Percentiles rank a stretch among this genome's conserved stretches.
phyloP scores from a whole-genome alignment of 2,329 filamentous ascomycete species.

The Pseudogymnoascus pannorum region DNA sequence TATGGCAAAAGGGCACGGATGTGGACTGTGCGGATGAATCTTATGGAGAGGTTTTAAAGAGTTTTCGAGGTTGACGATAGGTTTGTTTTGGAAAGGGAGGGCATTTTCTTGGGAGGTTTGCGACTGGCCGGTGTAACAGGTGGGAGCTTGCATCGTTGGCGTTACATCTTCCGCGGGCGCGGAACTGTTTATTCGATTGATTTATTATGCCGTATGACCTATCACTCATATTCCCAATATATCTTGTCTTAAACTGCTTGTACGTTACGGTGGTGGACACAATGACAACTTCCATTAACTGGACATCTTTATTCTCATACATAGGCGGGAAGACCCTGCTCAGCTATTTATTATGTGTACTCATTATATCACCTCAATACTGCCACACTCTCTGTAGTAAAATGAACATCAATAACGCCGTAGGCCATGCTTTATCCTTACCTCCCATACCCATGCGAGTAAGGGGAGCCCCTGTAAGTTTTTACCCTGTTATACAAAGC shows the following conservation, averaged over 20 bases:
- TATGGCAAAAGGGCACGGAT: slow-evolving; percentile 77
- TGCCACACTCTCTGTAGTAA: not conserved
- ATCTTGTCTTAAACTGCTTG: not conserved
- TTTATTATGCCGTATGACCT: not conserved
- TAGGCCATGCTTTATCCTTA: not conserved
- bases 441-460: not conserved
- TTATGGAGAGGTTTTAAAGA: slow-evolving; percentile 68
- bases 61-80: not conserved
- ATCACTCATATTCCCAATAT: not conserved
- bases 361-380: not conserved
- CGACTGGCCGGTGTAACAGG: not conserved
- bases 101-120: not conserved
- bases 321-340: not conserved
- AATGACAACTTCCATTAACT: not conserved
- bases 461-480: not conserved
- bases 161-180: not conserved
- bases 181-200: not conserved
- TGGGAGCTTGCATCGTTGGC: not conserved
- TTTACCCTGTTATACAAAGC: slow-evolving; percentile 8
- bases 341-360: slow-evolving; percentile 5
- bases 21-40: slow-evolving; percentile 83
- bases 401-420: slow-evolving; percentile 6
- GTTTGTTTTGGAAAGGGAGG: not conserved
- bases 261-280: not conserved
- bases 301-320: not conserved